Percentiles rank a stretch among this genome's conserved stretches.
Conservation (phyloP, 352 stramenopile species). For the Albugo laibachii region DNA sequence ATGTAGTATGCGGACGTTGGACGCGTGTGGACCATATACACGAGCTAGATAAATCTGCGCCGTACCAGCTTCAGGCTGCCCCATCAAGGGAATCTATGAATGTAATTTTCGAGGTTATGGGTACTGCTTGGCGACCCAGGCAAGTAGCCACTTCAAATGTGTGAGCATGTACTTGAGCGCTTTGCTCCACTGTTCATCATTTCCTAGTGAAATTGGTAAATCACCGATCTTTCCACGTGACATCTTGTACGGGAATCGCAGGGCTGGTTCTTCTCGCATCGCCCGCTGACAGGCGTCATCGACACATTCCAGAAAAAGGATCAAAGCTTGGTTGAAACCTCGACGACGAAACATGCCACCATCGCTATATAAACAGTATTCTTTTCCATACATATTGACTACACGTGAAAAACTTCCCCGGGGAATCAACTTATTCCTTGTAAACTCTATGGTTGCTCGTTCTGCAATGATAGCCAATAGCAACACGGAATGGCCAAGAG, state of each 20-base stretch:
- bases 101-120: constrained; percentile 6
- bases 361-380: constrained; percentile 64
- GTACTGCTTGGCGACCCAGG: constrained; percentile 81
- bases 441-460: constrained; percentile 65
- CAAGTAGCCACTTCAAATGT: constrained; percentile 84
- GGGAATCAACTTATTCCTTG: constrained; percentile 61
- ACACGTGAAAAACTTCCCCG: constrained; percentile 76
- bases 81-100: not conserved
- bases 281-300: constrained; percentile 67
- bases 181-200: constrained; percentile 84
- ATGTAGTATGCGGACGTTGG: too few relatives aligned
- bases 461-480: constrained; percentile 67
- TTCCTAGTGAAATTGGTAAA: constrained; percentile 65
- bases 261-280: constrained; percentile 71
- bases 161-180: constrained; percentile 84
- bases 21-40: too few relatives aligned
- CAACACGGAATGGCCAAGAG: constrained; percentile 65
- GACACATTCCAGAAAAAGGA: constrained; percentile 81
- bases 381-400: constrained; percentile 62
- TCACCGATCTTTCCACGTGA: constrained; percentile 80
- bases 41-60: too few relatives aligned
- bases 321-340: constrained; percentile 84
- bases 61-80: too few relatives aligned
- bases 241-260: constrained; percentile 84
- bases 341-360: constrained; percentile 72